phyloP scores from a whole-genome alignment of 2,329 filamentous ascomycete species.

The Paecilomyces formosus region DNA sequence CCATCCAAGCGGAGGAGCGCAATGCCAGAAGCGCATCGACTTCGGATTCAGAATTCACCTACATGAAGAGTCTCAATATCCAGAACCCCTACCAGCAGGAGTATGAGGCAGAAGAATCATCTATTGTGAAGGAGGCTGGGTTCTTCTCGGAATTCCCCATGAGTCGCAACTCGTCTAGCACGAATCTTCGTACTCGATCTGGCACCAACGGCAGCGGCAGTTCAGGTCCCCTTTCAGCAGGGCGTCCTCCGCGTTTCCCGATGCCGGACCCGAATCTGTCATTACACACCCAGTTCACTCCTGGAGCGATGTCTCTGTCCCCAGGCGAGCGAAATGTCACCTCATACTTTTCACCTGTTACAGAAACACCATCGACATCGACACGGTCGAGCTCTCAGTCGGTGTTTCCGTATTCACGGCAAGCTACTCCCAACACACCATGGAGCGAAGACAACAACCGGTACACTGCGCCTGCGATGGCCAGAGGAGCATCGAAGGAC shows the following conservation, averaged over 20 bases:
- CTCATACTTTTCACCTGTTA: conserved; percentile 88
- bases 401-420: conserved; percentile 74
- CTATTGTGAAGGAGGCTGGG: conserved; percentile 27
- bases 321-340: conserved; percentile 59
- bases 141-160: conserved; percentile 44
- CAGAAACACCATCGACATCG: conserved; percentile 54
- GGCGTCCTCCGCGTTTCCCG: conserved; percentile 65
- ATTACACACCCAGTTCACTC: conserved; percentile 56
- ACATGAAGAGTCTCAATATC: conserved; percentile 59
- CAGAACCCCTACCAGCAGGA: conserved; percentile 74
- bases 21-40: conserved; percentile 47
- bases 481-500: conserved; percentile 71
- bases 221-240: conserved; percentile 29
- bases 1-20: conserved; percentile 47
- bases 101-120: conserved; percentile 47
- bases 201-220: conserved; percentile 56
- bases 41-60: conserved; percentile 68
- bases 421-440: conserved; percentile 57
- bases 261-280: conserved; percentile 58
- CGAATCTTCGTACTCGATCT: conserved; percentile 67
- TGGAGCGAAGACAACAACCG: conserved; percentile 71
- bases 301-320: conserved; percentile 52
- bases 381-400: conserved; percentile 43
- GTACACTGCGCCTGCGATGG: conserved; percentile 82
- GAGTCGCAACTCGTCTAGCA: conserved; percentile 64